A percentile compares a stretch with the other conserved stretches of the same genome.
Evolutionary conservation across 2,329 filamentous ascomycete species (phyloP).

Genomic region (Ophioceras dolichostomum): DNA sequence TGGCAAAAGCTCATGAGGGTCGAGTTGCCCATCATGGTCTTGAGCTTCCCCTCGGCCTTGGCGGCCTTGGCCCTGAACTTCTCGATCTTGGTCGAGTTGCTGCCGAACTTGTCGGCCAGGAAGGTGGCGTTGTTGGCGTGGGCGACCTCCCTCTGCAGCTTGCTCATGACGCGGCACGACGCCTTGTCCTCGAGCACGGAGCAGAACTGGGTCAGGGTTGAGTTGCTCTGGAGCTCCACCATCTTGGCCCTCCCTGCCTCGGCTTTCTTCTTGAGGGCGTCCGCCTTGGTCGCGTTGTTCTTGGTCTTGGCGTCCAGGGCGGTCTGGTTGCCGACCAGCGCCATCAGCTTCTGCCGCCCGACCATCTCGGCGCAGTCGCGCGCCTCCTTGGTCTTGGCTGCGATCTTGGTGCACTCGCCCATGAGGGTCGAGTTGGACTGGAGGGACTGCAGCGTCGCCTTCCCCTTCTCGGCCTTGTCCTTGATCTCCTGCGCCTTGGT

Average conservation of each 20-base stretch:
- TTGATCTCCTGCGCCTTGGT: conserved; percentile 22
- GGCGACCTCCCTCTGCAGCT: conserved; percentile 10
- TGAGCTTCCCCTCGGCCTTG: conserved; percentile 14
- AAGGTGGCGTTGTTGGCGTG: conserved; percentile 17
- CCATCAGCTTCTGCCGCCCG: conserved; percentile 12
- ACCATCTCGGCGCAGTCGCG: conserved; percentile 16
- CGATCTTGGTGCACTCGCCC: conserved; percentile 18
- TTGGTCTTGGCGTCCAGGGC: conserved; percentile 10
- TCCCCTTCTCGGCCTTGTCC: conserved; percentile 19
- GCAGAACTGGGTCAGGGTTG: conserved; percentile 13
- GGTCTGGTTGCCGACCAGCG: conserved; percentile 14
- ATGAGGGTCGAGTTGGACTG: conserved; percentile 22
- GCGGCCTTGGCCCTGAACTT: conserved; percentile 18
- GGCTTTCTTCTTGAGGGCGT: conserved; percentile 13
- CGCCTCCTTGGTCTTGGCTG: conserved; percentile 15
- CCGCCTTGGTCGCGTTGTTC: conserved; percentile 17
- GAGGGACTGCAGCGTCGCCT: conserved; percentile 17
- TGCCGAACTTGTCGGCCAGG: conserved; percentile 18
- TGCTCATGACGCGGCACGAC: conserved; percentile 8
- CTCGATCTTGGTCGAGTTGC: conserved; percentile 20
- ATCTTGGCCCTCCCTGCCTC: conserved; percentile 10
- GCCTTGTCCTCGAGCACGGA: conserved; percentile 7
- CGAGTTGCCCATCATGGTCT: conserved; percentile 18
- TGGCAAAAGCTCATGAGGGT: conserved; percentile 14
- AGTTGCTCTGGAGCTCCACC: conserved; percentile 11